phyloP scores from a whole-genome alignment of 2,329 filamentous ascomycete species.

The Aspergillus tubingensis region DNA sequence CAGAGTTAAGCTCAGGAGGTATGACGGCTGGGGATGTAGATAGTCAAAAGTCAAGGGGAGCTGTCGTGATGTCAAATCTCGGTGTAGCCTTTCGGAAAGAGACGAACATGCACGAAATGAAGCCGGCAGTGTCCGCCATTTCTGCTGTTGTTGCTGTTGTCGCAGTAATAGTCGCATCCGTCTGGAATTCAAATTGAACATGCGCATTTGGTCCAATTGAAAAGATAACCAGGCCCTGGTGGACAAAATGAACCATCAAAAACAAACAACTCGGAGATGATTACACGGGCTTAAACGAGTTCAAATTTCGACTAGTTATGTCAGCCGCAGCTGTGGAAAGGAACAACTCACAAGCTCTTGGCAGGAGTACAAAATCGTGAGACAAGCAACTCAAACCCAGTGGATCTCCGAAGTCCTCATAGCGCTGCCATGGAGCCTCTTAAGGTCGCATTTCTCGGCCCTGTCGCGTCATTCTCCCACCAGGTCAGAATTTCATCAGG shows the following conservation, averaged over 20 bases:
- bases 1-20: slow-evolving; percentile 67
- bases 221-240: neutral
- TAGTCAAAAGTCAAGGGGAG: slow-evolving; percentile 57
- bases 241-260: neutral
- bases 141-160: neutral
- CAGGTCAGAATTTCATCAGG: slow-evolving; percentile 53
- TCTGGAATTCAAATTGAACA: neutral
- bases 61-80: slow-evolving; percentile 51
- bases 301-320: slow-evolving; percentile 2
- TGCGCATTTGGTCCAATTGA: neutral
- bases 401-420: neutral
- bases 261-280: neutral
- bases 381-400: neutral
- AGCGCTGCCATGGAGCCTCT: slow-evolving; percentile 25
- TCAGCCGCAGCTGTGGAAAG: slow-evolving; percentile 2
- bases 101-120: slow-evolving; percentile 31
- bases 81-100: slow-evolving; percentile 42
- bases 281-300: neutral
- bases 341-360: neutral
- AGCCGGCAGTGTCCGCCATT: neutral
- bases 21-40: slow-evolving; percentile 62
- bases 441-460: slow-evolving; percentile 61
- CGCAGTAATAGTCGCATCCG: neutral
- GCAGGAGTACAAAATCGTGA: neutral
- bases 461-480: slow-evolving; percentile 68